Evolutionary conservation across 257 asterid genomes (phyloP), one percentile per base, ranked within the genome.

Genomic region (Ilex asprella): DNA sequence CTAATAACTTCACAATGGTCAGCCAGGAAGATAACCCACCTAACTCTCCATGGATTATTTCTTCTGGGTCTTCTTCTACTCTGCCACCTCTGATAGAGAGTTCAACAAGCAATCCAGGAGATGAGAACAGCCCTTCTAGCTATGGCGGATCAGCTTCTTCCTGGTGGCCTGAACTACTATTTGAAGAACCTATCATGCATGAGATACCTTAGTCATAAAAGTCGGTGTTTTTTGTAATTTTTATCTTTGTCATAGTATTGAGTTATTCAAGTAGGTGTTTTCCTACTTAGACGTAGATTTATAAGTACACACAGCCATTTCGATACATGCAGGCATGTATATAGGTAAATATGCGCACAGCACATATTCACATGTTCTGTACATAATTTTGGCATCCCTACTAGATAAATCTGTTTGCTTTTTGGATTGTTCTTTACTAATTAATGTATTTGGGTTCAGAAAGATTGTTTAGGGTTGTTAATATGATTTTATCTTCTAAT

Each of bases 101-200:
- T 27, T 73, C 71, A 0, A 39, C 53, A 5, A 70, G 65, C 56
- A 67, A 63, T 15, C 21, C 51, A 6, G 78, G 73, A 35, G 75
- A 70, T 11, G 67, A 67, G 5, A 72, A 76, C 67, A 67, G 75
- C 56, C 49, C 68, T 55, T 58, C 76, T 9, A 67, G 75, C 59
- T 57, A 55, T 13, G 72, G 15, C 5, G 57, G 57, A 53, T 8
- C 30, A 53, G 57, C 57, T 53, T 53, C 57, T 53, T 53, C 57
- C 30, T 15, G n/a, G 10, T 53, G 57, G 57, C 57, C 57, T 14
- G 57, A 53, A 53, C 29, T 53, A 4, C 57, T 53, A 7, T 53
- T 53, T 21, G 57, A 53, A 15, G 57, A 53, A 10, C 30, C 57
- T 53, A 8, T 53, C 30, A 53, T 53, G 57, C 29, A 53, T 53